These are phyloP conservation scores for Hirsutella thompsonii DNA, from an alignment of 2,329 filamentous ascomycete genomes.

Conservation along the genomic window DNA sequence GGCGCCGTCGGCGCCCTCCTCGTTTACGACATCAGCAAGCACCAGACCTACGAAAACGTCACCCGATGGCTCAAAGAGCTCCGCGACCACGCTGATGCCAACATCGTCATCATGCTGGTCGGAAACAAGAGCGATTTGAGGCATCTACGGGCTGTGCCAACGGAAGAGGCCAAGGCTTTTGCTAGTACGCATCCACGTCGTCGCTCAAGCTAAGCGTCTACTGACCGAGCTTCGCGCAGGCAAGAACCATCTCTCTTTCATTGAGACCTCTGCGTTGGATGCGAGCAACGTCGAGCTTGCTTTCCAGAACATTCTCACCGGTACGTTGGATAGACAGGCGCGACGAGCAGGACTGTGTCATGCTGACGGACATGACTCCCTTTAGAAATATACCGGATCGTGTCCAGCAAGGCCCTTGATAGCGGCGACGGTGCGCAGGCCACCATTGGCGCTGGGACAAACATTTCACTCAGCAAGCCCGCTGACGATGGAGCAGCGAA, in stretches of 20 bases:
- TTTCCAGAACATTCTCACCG: conserved; percentile 98
- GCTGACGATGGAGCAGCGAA: conserved; percentile 64
- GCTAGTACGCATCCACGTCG: conserved; percentile 49
- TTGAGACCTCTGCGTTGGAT: conserved; percentile 96
- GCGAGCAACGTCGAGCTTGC: conserved; percentile 98
- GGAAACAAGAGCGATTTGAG: conserved; percentile 99
- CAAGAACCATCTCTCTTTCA: conserved; percentile 97
- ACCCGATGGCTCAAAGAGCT: conserved; percentile 98
- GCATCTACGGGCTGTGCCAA: conserved; percentile 91
- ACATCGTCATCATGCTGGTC: conserved; percentile 99
- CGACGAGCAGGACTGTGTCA: too few relatives aligned
- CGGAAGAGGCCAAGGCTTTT: conserved; percentile 96
- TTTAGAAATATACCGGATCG: conserved; percentile 96
- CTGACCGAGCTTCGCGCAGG: conserved; percentile 36
- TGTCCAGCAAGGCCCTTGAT: conserved; percentile 94
- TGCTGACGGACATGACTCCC: too few relatives aligned
- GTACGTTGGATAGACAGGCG: too few relatives aligned
- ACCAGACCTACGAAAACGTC: conserved; percentile 98
- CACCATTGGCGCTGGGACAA: conserved; percentile 66
- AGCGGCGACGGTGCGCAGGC: conserved; percentile 72
- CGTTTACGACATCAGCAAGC: conserved; percentile 99
- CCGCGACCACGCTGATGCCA: conserved; percentile 92
- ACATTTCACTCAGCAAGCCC: conserved; percentile 78
- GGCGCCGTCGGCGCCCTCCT: conserved; percentile 94
- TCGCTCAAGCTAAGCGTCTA: neutral